Evolutionary conservation across 106 monocot genomes (phyloP), one percentile per base, ranked within the genome.

Genomic region (Apostasia ramifera): DNA sequence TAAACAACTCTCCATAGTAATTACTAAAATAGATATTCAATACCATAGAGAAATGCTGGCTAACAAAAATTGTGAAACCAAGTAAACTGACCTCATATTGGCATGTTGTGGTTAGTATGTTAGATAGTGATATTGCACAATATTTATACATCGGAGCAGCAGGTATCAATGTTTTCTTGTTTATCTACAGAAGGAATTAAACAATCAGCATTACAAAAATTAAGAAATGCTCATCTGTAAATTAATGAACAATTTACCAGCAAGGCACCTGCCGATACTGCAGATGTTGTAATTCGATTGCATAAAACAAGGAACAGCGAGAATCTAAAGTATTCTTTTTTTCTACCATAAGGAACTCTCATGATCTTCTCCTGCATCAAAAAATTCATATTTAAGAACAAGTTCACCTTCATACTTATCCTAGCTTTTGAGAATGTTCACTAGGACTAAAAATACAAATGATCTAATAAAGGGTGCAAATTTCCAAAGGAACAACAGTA

Each of bases 281-380:
- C 76, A 61, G 84, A 95, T 71, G 95, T 95, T 43, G 74, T 56
- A 15, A 95, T 82, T 40, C 95, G 91, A 58, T 95, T 95, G 74
- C 95, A 95, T 45, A 95, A 91, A 40, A 95, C 95, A 78, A 95
- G 88, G 80, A 95, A 95, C 51, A 95, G 71, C 2, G 91, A 95
- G 63, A 86, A 95, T 79, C 43, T 86, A 54, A 95, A 95, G 70
- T 74, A 89, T 58, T 91, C 95, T 74, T 95, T 88, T 5, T 88
- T 81, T 40, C 68, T 67, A 52, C 95, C 95, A 81, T 92, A 95
- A 4, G 95, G 95, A 80, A 92, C 84, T 75, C 86, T 82, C 95
- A 95, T 95, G 5, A 95, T 95, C 78, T 92, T 95, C 69, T 95
- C 95, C 91, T 95, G 83, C 66, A 81, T 63, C 40, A 68, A 52